These are phyloP conservation scores for Rhizophagus clarus DNA, from an alignment of 192 early-diverging fungal genomes.

Conservation along the genomic window DNA sequence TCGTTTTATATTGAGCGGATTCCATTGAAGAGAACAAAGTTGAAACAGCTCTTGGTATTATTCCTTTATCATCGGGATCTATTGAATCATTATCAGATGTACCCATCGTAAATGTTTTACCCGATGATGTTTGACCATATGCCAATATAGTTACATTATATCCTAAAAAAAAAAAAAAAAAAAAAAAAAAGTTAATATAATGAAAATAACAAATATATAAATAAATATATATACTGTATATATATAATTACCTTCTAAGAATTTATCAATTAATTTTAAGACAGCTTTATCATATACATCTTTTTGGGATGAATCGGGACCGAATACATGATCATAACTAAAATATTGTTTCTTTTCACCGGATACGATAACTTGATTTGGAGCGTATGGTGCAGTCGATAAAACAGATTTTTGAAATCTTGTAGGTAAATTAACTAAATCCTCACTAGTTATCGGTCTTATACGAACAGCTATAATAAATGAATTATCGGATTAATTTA, in stretches of 20 bases:
- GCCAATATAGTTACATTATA: constrained; percentile 96
- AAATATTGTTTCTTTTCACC: constrained; percentile 39
- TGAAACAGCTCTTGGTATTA: constrained; percentile 72
- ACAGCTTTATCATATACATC: constrained; percentile 60
- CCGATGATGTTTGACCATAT: constrained; percentile 92
- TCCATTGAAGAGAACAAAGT: constrained; percentile 55
- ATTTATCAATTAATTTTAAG: constrained; percentile 48
- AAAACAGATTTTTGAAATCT: constrained; percentile 17
- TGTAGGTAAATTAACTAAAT: constrained; percentile 11
- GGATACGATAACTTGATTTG: constrained; percentile 1
- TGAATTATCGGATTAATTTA: too few species aligned
- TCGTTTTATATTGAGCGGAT: constrained; percentile 34
- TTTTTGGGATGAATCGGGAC: constrained; percentile 56
- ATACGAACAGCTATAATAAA: constrained; percentile 15
- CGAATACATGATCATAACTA: constrained; percentile 72
- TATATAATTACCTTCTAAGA: constrained; percentile 48
- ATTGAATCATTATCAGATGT: constrained; percentile 52
- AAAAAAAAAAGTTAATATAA: neutral
- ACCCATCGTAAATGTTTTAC: constrained; percentile 97
- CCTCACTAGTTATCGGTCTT: constrained; percentile 17
- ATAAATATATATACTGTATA: neutral
- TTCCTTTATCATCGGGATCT: constrained; percentile 50
- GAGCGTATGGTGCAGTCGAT: neutral
- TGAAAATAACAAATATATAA: neutral
- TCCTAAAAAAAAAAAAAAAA: constrained; percentile 46